Evolutionary conservation across 2,329 filamentous ascomycete species (phyloP).

Genomic region (Chalaropsis thielavioides): DNA sequence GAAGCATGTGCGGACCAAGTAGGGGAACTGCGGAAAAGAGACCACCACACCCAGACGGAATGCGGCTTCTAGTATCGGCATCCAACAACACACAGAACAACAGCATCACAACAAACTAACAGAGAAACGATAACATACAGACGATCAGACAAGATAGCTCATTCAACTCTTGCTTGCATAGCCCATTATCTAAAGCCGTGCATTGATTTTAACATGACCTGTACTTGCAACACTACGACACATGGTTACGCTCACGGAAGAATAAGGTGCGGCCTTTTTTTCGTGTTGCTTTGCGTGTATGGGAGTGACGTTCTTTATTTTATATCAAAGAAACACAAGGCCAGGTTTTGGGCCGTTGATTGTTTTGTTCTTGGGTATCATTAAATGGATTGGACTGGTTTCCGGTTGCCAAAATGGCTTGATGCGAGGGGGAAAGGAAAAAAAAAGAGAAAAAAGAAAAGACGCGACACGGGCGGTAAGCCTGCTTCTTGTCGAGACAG

Average conservation of each 20-base stretch:
- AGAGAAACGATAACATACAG: background rate
- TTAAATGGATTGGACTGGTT: background rate
- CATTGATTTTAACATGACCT: background rate
- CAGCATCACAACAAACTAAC: background rate
- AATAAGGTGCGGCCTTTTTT: too few species aligned
- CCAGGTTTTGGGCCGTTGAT: background rate
- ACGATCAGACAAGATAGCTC: background rate
- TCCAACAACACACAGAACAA: conserved; percentile 2
- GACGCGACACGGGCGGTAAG: too few species aligned
- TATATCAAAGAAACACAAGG: too few species aligned
- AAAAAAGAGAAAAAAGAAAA: background rate
- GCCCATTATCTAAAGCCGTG: background rate
- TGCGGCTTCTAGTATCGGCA: background rate
- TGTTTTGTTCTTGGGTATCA: background rate
- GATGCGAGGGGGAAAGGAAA: background rate
- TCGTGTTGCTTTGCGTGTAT: too few species aligned
- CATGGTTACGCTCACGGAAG: too few species aligned
- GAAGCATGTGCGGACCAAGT: conserved; percentile 75
- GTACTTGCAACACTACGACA: too few species aligned
- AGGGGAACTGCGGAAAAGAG: conserved; percentile 28
- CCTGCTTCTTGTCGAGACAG: too few species aligned
- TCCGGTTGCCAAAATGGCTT: background rate
- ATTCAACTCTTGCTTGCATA: background rate
- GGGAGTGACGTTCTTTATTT: too few species aligned
- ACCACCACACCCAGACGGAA: too few species aligned